Percentiles rank a stretch among this genome's conserved stretches.
Conservation (phyloP, 371 early-diverging fungal species). For the Mortierella sp. region DNA sequence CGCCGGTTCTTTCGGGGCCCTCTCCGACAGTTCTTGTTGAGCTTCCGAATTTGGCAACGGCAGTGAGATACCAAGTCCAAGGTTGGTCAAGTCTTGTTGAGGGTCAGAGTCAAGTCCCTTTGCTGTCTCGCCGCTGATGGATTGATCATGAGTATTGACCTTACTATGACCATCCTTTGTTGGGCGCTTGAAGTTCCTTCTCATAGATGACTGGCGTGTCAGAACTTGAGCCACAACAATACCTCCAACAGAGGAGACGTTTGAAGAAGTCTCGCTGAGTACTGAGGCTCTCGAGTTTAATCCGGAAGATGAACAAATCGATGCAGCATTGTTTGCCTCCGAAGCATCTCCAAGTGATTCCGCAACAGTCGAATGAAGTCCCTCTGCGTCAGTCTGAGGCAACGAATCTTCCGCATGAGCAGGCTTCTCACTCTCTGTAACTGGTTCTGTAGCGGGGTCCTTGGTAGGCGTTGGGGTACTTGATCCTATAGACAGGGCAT, state of each 20-base stretch:
- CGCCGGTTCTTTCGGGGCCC: conserved; percentile 5
- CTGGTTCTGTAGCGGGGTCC: background rate
- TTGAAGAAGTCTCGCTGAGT: conserved; percentile 45
- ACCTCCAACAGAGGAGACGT: conserved; percentile 41
- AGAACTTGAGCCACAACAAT: conserved; percentile 44
- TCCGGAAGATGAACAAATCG: conserved; percentile 30
- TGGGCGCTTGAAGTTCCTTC: conserved; percentile 33
- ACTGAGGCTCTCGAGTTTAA: conserved; percentile 37
- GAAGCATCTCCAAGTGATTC: background rate
- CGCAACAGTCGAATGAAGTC: background rate
- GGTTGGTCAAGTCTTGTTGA: conserved; percentile 8
- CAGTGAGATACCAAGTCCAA: conserved; percentile 45
- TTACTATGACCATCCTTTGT: conserved; percentile 5
- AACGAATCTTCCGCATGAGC: conserved; percentile 3
- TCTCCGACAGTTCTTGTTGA: conserved; percentile 11
- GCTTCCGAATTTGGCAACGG: conserved; percentile 17
- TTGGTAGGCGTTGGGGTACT: background rate
- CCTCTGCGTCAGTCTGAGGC: background rate
- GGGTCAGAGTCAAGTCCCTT: background rate
- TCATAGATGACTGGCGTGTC: conserved; percentile 49
- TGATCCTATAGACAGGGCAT: background rate
- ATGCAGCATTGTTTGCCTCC: background rate
- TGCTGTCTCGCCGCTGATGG: background rate
- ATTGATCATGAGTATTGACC: background rate
- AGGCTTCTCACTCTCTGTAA: background rate